Evolutionary conservation across 306 rosid genomes (phyloP).

Genomic region (Sindora glabra): DNA sequence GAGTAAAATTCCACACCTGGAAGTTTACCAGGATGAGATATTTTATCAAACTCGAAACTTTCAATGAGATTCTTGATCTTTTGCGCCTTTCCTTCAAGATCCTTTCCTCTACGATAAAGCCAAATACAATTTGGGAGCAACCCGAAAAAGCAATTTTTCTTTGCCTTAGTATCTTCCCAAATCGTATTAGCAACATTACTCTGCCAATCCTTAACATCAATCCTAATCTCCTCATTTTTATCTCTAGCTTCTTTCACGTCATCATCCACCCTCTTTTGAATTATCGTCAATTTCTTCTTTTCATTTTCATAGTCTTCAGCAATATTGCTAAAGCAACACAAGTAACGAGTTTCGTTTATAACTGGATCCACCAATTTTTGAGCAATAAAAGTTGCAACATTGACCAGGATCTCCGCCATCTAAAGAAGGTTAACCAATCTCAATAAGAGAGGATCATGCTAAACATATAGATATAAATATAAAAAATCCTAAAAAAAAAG

Average conservation of each 20-base stretch:
- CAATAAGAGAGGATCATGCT: too few relatives aligned
- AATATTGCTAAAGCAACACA: background rate
- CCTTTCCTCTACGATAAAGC: background rate
- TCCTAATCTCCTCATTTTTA: background rate
- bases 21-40: background rate
- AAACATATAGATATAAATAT: too few relatives aligned
- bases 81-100: background rate
- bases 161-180: background rate
- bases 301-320: background rate
- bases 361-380: background rate
- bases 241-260: too few relatives aligned
- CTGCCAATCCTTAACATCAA: background rate
- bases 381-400: background rate
- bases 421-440: background rate
- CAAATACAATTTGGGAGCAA: background rate
- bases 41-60: background rate
- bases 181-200: background rate
- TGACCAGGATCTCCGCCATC: background rate
- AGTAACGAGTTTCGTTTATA: background rate
- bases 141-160: background rate
- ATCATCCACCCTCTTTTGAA: background rate
- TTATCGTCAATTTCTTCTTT: background rate
- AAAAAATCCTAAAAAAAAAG: too few relatives aligned
- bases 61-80: background rate
- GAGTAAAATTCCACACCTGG: background rate